phyloP scores from a whole-genome alignment of 345 rosid species.

The Streptanthus diversifolius region DNA sequence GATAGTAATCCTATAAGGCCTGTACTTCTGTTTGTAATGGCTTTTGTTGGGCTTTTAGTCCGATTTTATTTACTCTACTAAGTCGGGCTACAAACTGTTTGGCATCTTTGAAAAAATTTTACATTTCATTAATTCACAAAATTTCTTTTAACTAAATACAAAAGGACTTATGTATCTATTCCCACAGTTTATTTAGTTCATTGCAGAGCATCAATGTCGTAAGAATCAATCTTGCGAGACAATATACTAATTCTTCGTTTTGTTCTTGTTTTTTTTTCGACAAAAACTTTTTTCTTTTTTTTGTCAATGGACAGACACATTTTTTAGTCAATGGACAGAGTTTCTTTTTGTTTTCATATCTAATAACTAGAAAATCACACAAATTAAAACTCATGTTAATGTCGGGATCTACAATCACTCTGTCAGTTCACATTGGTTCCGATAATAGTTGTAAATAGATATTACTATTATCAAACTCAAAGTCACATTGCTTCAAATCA shows the following conservation, averaged over 20 bases:
- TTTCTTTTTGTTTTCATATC: neutral
- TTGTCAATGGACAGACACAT: no score
- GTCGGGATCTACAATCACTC: neutral
- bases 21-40: neutral
- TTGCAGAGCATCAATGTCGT: no score
- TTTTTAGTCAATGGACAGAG: no score
- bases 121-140: no score
- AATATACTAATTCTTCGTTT: no score
- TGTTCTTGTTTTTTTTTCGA: no score
- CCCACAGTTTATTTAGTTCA: no score
- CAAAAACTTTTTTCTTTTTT: no score
- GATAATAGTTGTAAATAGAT: neutral
- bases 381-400: neutral
- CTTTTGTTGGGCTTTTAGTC: conserved; percentile 7
- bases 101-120: neutral
- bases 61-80: neutral
- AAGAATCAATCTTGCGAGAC: no score
- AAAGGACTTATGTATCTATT: no score
- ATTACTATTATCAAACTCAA: neutral
- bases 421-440: neutral
- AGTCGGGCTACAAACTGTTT: neutral
- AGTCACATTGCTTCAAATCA: neutral
- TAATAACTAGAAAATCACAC: neutral
- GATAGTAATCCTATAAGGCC: neutral
- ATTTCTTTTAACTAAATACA: no score